Conservation (phyloP, 169 alveolate genomes). For the Ichthyophthirius multifiliis region DNA sequence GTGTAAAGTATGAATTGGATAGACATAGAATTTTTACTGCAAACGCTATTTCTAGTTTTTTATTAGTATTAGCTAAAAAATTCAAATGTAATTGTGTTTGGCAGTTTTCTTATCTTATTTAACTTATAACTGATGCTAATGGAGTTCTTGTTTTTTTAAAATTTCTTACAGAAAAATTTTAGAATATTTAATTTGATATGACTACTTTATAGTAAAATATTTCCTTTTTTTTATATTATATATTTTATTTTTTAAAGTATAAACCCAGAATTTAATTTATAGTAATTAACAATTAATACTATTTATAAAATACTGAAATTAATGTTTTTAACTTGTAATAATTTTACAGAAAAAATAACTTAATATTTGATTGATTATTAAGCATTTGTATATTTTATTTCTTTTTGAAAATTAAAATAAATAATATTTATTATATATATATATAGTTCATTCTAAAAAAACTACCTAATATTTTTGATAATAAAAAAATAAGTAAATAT, state of each 20-base stretch:
- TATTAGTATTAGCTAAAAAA: slow-evolving; percentile 33
- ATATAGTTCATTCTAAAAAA: slow-evolving; percentile 27
- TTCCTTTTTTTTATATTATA: too few relatives aligned
- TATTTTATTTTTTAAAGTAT: too few relatives aligned
- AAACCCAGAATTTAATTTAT: background rate
- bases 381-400: slow-evolving; percentile 48
- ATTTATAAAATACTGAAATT: slow-evolving; percentile 35
- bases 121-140: slow-evolving; percentile 68
- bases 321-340: slow-evolving; percentile 51
- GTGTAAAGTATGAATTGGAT: slow-evolving; percentile 39
- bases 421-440: background rate
- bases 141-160: slow-evolving; percentile 63
- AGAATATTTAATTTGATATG: background rate
- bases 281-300: background rate
- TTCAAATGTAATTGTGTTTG: slow-evolving; percentile 48
- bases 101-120: slow-evolving; percentile 44
- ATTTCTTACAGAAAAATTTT: slow-evolving; percentile 55
- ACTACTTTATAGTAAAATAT: background rate
- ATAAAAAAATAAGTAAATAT: slow-evolving; percentile 25
- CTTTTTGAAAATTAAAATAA: too few relatives aligned
- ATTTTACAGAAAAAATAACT: slow-evolving; percentile 50
- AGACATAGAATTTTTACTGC: slow-evolving; percentile 56
- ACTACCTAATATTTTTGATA: slow-evolving; percentile 36
- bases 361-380: slow-evolving; percentile 46
- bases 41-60: slow-evolving; percentile 34